Evolutionary conservation across 495 filamentous ascomycete species (phyloP), one percentile per base, ranked within the genome.

Genomic region (Aspergillus conjunctus): DNA sequence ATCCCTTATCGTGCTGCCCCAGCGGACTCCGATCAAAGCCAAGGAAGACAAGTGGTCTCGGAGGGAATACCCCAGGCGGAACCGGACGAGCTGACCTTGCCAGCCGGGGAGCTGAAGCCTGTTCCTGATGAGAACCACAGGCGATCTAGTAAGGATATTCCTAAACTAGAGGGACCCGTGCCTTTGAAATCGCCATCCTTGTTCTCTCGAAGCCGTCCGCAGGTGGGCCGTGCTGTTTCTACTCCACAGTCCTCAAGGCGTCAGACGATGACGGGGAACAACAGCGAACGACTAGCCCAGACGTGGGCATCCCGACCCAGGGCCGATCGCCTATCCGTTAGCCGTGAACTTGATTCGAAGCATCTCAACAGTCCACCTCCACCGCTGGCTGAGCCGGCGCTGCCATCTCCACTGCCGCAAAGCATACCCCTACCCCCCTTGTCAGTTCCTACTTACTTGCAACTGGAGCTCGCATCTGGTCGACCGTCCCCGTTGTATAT

Each of bases 401-500:
- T 83, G 22, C 75, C 85, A 4, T 91, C 91, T 9, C 88, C 89
- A 0, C 81, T 90, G 70, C 85, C 87, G 31, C 75, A 80, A n/a
- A 71, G 83, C 5, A 85, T 95, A 48, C 92, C 92, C 9, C 75
- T 94, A 0, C 92, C 92, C 8, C 92, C 92, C 4, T 80, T 92
- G 70, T 96, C 92, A 0, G 83, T 97, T 51, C 91, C 91, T 5
- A 94, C 91, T 3, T 89, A 94, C 66, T 79, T 97, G 12, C 91
- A 96, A 66, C 84, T 97, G 11, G 92, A 97, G 67, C 79, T 97
- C 22, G 88, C 92, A 1, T 90, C 89, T 2, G 84, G 90, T 45
- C 81, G 86, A 30, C 92, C 92, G 4, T 94, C 91, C 48, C 91
- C 92, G 2, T 73, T 96, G 54, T 97, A 96, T 66, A 95, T 97